Conservation (phyloP, 768 basidiomycete genomes). For the Agrocybe pediades region DNA sequence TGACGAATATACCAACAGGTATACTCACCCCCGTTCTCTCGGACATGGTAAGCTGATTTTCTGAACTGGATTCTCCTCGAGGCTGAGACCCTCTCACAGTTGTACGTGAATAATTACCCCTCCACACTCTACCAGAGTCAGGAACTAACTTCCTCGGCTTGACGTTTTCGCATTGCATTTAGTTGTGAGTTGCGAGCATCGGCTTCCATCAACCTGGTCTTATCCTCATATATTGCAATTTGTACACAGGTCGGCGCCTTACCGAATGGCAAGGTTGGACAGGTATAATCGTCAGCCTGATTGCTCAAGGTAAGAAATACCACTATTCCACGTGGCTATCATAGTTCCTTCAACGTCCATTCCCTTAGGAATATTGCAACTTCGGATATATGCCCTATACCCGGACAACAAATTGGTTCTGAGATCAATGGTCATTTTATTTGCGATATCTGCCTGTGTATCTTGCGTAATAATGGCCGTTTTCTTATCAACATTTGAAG, state of each 20-base stretch:
- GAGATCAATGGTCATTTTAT: not conserved
- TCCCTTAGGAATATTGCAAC: not conserved
- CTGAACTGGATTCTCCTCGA: too few species aligned
- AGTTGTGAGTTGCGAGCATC: not conserved
- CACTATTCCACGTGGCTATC: too few species aligned
- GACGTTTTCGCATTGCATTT: too few species aligned
- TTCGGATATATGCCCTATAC: not conserved
- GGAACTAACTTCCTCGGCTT: too few species aligned
- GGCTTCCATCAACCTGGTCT: too few species aligned
- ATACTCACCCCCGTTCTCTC: too few species aligned
- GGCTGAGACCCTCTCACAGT: too few species aligned
- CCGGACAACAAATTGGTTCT: not conserved
- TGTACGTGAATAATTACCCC: too few species aligned
- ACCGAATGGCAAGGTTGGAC: not conserved
- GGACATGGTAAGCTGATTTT: too few species aligned
- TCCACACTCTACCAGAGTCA: too few species aligned
- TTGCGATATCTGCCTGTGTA: not conserved
- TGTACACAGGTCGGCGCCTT: not conserved
- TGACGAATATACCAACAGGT: too few species aligned
- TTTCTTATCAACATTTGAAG: not conserved
- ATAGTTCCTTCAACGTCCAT: not conserved
- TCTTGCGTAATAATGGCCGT: not conserved
- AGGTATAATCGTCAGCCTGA: not conserved
- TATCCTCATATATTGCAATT: not conserved
- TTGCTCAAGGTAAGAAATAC: not conserved